phyloP scores from a whole-genome alignment of 169 alveolate genomes.

The Eimeria falciformis region DNA sequence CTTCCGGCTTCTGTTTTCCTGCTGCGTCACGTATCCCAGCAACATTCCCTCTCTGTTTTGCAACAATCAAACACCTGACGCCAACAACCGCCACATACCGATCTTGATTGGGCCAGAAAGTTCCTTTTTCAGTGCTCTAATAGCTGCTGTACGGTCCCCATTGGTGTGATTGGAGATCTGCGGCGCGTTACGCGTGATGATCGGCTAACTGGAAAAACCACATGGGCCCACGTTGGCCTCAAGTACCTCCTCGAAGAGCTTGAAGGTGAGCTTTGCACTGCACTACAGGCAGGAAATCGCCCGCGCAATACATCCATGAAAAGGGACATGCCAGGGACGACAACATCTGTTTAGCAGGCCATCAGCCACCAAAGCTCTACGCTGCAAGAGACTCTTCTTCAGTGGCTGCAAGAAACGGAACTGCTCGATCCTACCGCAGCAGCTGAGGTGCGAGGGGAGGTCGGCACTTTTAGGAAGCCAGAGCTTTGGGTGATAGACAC shows the following conservation, averaged over 20 bases:
- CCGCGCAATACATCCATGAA: background rate
- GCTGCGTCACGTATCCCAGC: conserved; percentile 24
- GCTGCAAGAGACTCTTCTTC: conserved; percentile 27
- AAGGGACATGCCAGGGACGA: background rate
- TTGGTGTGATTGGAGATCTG: conserved; percentile 45
- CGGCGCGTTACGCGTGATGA: conserved; percentile 17
- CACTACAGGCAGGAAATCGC: background rate
- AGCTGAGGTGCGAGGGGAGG: background rate
- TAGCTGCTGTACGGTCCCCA: conserved; percentile 63
- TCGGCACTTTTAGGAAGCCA: background rate
- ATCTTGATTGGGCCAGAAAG: conserved; percentile 1
- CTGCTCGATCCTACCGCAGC: background rate
- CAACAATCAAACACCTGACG: background rate
- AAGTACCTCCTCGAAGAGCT: conserved; percentile 60
- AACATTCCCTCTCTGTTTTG: background rate
- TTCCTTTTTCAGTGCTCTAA: conserved; percentile 48
- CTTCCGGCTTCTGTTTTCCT: conserved; percentile 41
- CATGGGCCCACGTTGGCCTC: conserved; percentile 54
- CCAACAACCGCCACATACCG: background rate
- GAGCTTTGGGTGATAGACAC: conserved; percentile 56
- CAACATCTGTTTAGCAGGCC: background rate
- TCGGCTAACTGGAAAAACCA: conserved; percentile 15
- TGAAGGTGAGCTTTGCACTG: background rate
- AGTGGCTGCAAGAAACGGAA: conserved; percentile 57
- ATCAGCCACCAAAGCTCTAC: background rate